Percentiles rank a stretch among this genome's conserved stretches.
Conservation (phyloP, 257 asterid species). For the Primulina huaijiensis region DNA sequence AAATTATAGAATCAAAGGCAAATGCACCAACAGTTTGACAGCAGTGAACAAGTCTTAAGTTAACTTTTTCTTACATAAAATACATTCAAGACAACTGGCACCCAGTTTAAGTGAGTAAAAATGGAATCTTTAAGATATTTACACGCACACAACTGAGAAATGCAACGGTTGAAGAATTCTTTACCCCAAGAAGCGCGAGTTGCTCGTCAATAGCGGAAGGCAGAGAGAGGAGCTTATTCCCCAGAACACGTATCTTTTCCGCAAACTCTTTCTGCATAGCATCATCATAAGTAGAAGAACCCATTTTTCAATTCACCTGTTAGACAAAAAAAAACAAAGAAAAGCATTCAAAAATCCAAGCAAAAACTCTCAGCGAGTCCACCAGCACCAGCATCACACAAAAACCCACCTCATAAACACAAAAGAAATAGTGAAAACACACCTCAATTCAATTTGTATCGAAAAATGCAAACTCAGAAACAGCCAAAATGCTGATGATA, state of each 20-base stretch:
- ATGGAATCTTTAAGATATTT: neutral
- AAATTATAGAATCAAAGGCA: neutral
- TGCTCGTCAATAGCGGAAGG: neutral
- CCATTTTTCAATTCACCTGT: neutral
- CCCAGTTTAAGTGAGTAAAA: neutral
- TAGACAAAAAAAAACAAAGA: neutral
- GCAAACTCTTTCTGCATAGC: neutral
- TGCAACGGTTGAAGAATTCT: neutral
- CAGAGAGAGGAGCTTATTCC: neutral
- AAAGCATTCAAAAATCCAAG: neutral
- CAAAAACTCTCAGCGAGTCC: neutral
- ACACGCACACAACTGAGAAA: neutral
- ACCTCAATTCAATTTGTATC: neutral
- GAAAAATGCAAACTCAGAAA: neutral
- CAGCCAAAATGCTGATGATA: conserved; percentile 3
- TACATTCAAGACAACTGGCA: neutral
- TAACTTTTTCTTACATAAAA: neutral
- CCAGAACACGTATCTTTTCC: neutral
- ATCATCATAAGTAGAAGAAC: neutral
- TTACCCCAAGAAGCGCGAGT: neutral
- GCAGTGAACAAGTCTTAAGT: neutral
- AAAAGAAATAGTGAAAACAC: neutral
- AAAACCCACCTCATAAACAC: neutral
- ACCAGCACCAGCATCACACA: neutral
- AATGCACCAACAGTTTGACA: neutral